Conservation (phyloP, 306 rosid species). For the Psophocarpus tetragonolobus region DNA sequence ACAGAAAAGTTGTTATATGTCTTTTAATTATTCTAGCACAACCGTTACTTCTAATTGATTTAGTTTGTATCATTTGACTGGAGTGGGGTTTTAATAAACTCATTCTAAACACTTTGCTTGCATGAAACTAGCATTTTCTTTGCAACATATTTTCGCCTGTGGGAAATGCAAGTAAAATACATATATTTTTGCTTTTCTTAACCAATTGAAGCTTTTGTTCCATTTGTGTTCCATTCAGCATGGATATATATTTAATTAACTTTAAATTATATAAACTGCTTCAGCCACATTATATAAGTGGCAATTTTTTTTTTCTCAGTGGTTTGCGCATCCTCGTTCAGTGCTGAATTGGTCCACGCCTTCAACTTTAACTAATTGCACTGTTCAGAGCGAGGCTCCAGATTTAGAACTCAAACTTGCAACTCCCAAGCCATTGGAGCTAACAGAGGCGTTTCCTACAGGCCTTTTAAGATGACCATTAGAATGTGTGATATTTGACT, state of each 20-base stretch:
- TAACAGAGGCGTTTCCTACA: neutral
- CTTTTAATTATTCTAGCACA: neutral
- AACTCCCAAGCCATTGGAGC: slow-evolving; percentile 46
- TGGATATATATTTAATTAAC: too few relatives aligned
- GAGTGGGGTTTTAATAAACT: neutral
- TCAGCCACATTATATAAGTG: neutral
- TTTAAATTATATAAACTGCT: neutral
- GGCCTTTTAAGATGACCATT: neutral
- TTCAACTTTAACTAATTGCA: slow-evolving; percentile 22
- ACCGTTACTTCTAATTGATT: neutral
- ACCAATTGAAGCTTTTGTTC: slow-evolving; percentile 24
- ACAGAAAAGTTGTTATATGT: neutral
- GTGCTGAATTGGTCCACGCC: slow-evolving; percentile 18
- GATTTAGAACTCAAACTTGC: slow-evolving; percentile 86
- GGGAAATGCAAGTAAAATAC: slow-evolving; percentile 7
- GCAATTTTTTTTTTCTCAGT: neutral
- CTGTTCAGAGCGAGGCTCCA: slow-evolving; percentile 3
- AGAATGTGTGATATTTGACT: neutral
- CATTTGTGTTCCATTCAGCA: slow-evolving; percentile 12
- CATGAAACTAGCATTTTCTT: neutral
- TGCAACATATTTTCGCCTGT: neutral
- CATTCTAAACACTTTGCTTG: neutral
- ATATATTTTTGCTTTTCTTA: neutral
- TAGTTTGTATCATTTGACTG: neutral
- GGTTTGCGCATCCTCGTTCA: slow-evolving; percentile 27